A percentile compares a stretch with the other conserved stretches of the same genome.
Evolutionary conservation across 2,329 filamentous ascomycete genomes (phyloP).

Genomic region (Verticillium klebahnii): DNA sequence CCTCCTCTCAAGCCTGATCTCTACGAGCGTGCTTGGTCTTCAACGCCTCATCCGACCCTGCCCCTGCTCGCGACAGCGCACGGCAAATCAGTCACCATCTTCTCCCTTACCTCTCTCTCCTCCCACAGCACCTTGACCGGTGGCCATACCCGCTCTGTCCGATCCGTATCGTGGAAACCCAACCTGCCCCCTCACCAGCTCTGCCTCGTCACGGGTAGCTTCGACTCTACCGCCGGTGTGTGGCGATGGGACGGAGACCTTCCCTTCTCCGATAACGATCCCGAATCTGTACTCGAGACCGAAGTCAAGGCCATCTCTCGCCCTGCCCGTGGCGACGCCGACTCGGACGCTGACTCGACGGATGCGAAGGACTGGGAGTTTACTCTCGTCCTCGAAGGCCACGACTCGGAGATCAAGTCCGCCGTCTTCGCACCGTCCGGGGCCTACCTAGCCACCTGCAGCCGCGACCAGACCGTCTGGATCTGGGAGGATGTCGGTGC

Average conservation of each 20-base stretch:
- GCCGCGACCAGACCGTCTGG: slow-evolving; percentile 92
- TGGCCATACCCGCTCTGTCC: slow-evolving; percentile 87
- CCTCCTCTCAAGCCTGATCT: slow-evolving; percentile 51
- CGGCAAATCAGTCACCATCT: slow-evolving; percentile 82
- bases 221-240: slow-evolving; percentile 85
- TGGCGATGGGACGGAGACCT: slow-evolving; percentile 63
- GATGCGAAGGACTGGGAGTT: slow-evolving; percentile 83
- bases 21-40: slow-evolving; percentile 76
- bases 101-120: slow-evolving; percentile 77
- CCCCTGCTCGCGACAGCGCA: slow-evolving; percentile 87
- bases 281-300: slow-evolving; percentile 42
- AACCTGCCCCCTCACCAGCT: slow-evolving; percentile 55
- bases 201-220: slow-evolving; percentile 86
- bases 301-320: slow-evolving; percentile 26
- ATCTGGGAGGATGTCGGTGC: slow-evolving; percentile 90
- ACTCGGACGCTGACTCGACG: not conserved
- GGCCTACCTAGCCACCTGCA: slow-evolving; percentile 82
- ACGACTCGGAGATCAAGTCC: slow-evolving; percentile 88
- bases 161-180: slow-evolving; percentile 79
- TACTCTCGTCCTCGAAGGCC: slow-evolving; percentile 85
- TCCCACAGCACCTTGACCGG: slow-evolving; percentile 76
- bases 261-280: slow-evolving; percentile 13
- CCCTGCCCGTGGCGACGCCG: not conserved
- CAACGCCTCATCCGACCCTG: slow-evolving; percentile 77
- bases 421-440: slow-evolving; percentile 71